Base-by-base conservation (phyloP, 2,329 filamentous ascomycete species). In the Aspergillus oerlinghausenensis region DNA sequence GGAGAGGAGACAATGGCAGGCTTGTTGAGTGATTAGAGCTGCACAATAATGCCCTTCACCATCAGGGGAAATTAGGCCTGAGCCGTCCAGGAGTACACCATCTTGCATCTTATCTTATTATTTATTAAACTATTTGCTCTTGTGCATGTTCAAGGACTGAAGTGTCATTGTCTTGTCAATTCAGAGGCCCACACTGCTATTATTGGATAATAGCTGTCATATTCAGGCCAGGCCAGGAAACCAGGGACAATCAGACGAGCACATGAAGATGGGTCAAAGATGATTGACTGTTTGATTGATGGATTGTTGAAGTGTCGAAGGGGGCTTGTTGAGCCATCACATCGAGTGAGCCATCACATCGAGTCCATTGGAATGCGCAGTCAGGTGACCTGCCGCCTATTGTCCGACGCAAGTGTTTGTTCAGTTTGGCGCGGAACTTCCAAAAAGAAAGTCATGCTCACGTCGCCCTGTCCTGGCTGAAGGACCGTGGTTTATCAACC, bases 381-480 rank as follows among this genome's bases (percentile, higher is more conserved):
- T 47, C 43, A 47, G 48, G 48, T 35, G 48, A 35, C 26, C 19
- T 11, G 14, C 48, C 26, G 25, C n/a, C 14, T 9, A 28, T 17
- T 42, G 11, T 45, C 9, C 38, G 26, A 19, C 29, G 11, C 55
- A 14, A 14, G 49, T 60, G 60, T 62, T 62, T 60, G 60, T 49
- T 60, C 42, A 14, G 60, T 63, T 63, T 61, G 60, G 60, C 60
- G 55, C 47, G 52, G 50, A 40, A 53, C 48, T 51, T 32, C 50
- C 51, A 55, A 52, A 49, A 47, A 57, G 52, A 59, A 59, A 59
- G 57, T 57, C 51, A 60, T 62, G 52, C 51, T 58, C 58, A 56
- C 55, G 55, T 54, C 50, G 53, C 43, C 54, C 14, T 43, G 35
- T 38, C 51, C 49, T 47, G 21, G 11, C 9, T 3, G 21, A 25